Evolutionary conservation across 2,329 filamentous ascomycete genomes (phyloP).

Genomic region (Curvularia eragrostidis): DNA sequence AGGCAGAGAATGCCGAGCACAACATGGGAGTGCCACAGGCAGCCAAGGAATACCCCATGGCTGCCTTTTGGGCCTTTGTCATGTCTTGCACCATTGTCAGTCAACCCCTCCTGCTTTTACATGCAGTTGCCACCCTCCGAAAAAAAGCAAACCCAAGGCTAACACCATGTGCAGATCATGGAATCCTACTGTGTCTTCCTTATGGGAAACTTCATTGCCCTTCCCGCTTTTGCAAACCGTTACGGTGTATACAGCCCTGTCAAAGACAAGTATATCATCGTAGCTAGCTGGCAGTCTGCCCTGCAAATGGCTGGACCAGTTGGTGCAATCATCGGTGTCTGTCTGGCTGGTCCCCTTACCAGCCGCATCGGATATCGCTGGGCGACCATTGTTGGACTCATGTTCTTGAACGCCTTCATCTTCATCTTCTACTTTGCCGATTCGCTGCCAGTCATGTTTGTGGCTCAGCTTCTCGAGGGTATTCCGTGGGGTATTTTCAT

Average conservation of each 20-base stretch:
- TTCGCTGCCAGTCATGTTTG: conserved; percentile 57
- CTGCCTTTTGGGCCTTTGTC: conserved; percentile 62
- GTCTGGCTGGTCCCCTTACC: conserved; percentile 66
- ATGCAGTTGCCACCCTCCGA: conserved; percentile 13
- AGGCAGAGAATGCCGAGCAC: conserved; percentile 64
- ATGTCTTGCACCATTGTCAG: conserved; percentile 63
- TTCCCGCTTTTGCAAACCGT: conserved; percentile 53
- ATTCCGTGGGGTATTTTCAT: conserved; percentile 72
- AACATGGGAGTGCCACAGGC: conserved; percentile 59
- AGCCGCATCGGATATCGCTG: conserved; percentile 66
- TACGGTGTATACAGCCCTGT: conserved; percentile 55
- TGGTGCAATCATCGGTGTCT: conserved; percentile 67
- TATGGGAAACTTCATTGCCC: conserved; percentile 65
- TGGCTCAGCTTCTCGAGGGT: conserved; percentile 65
- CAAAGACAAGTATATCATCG: conserved; percentile 51
- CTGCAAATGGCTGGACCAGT: conserved; percentile 63
- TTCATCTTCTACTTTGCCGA: conserved; percentile 66
- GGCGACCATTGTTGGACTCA: conserved; percentile 63
- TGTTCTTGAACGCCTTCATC: conserved; percentile 65
- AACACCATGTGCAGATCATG: conserved; percentile 61
- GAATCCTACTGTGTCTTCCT: conserved; percentile 70
- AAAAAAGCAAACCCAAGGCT: conserved; percentile 12
- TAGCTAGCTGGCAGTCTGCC: conserved; percentile 64
- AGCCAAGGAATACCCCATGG: conserved; percentile 60
- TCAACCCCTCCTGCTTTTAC: conserved; percentile 17